phyloP scores from a whole-genome alignment of 495 filamentous ascomycete genomes.

The Hypomontagnella submonticulosa region DNA sequence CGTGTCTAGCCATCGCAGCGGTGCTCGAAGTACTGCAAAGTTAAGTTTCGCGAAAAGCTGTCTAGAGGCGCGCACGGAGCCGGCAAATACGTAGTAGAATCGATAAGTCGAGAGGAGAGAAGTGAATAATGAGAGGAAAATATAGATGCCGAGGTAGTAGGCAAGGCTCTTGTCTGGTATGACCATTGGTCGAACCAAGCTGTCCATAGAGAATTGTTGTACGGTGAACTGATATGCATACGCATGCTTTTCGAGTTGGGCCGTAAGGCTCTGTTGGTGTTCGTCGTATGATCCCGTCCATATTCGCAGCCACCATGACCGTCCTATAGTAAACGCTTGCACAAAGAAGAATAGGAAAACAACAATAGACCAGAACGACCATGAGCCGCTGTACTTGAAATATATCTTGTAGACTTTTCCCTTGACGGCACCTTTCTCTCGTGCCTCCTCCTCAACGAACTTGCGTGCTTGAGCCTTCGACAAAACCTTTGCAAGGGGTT shows the following conservation, averaged over 20 bases:
- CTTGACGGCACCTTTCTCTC: slow-evolving; percentile 73
- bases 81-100: slow-evolving; percentile 67
- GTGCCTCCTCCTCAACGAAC: slow-evolving; percentile 78
- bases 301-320: slow-evolving; percentile 75
- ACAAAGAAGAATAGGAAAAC: slow-evolving; percentile 63
- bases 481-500: slow-evolving; percentile 56
- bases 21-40: slow-evolving; percentile 73
- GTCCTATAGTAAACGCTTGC: slow-evolving; percentile 57
- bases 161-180: slow-evolving; percentile 50
- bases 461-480: slow-evolving; percentile 62
- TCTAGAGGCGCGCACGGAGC: slow-evolving; percentile 71
- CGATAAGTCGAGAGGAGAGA: slow-evolving; percentile 67
- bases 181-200: slow-evolving; percentile 39
- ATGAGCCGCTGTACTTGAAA: slow-evolving; percentile 72
- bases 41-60: slow-evolving; percentile 72
- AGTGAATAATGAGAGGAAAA: slow-evolving; percentile 66
- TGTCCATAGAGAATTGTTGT: slow-evolving; percentile 53
- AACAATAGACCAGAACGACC: slow-evolving; percentile 68
- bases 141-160: slow-evolving; percentile 76
- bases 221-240: slow-evolving; percentile 50
- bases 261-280: slow-evolving; percentile 35
- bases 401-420: slow-evolving; percentile 72
- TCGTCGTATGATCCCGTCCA: slow-evolving; percentile 67
- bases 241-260: slow-evolving; percentile 44
- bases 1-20: slow-evolving; percentile 82